A percentile compares a stretch with the other conserved stretches of the same genome.
Evolutionary conservation across 1,139 yeast genomes (phyloP).

Genomic region (Citeromyces hawaiiensis): DNA sequence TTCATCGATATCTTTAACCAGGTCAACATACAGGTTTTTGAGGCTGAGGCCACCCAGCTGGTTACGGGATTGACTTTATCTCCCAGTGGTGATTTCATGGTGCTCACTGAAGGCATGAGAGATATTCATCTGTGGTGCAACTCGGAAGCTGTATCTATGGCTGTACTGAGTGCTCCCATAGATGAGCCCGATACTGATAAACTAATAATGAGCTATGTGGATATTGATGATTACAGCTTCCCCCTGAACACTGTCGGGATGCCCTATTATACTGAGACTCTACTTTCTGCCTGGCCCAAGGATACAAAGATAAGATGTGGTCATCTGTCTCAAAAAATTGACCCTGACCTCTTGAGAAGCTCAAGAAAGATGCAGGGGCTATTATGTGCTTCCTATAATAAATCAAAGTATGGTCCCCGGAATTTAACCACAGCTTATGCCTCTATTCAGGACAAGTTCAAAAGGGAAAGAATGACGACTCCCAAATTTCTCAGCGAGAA

Average conservation of each 20-base stretch:
- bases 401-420: conserved; percentile 38
- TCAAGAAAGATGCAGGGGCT: conserved; percentile 8
- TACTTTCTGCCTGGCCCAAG: conserved; percentile 71
- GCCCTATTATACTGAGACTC: conserved; percentile 73
- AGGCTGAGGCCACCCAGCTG: conserved; percentile 41
- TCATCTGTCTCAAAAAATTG: conserved; percentile 32
- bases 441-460: conserved; percentile 21
- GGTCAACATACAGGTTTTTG: conserved; percentile 45
- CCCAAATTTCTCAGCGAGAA: conserved; percentile 73
- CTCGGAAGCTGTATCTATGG: conserved; percentile 24
- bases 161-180: conserved; percentile 22
- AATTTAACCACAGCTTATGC: conserved; percentile 35
- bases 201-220: conserved; percentile 9
- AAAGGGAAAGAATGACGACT: conserved; percentile 14
- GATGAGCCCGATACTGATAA: conserved; percentile 24
- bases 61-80: conserved; percentile 54
- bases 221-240: conserved; percentile 24
- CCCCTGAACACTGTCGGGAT: conserved; percentile 70
- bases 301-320: conserved; percentile 45
- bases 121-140: conserved; percentile 68
- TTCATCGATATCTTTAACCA: conserved; percentile 78
- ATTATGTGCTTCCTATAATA: conserved; percentile 35
- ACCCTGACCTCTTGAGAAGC: conserved; percentile 22
- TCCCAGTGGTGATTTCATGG: conserved; percentile 69
- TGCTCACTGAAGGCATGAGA: conserved; percentile 54